A percentile compares a stretch with the other conserved stretches of the same genome.
These are phyloP conservation scores for Cardamine occulta DNA, from an alignment of 345 rosid genomes.

Conservation along the genomic window DNA sequence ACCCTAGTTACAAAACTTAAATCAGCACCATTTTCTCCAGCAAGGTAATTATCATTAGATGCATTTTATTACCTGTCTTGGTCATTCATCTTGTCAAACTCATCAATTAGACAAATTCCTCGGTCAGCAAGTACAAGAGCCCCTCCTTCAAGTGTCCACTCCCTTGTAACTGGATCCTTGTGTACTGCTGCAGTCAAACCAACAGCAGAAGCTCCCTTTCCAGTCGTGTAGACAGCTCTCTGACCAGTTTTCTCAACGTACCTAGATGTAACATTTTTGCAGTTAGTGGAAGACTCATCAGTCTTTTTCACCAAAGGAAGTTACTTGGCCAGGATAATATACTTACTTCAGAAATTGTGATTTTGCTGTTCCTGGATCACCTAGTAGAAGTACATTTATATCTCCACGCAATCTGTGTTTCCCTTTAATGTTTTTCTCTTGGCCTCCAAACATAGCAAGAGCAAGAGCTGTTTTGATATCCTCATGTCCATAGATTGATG, in stretches of 20 bases:
- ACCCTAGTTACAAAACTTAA: constrained; percentile 59
- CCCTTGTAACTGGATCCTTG: constrained; percentile 98
- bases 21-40: constrained; percentile 14
- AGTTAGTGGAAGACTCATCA: constrained; percentile 18
- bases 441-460: constrained; percentile 98
- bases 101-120: constrained; percentile 97
- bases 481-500: constrained; percentile 97
- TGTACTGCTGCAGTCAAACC: constrained; percentile 99
- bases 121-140: constrained; percentile 98
- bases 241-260: constrained; percentile 98
- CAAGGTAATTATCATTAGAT: background rate
- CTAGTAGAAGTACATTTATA: constrained; percentile 87
- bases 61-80: constrained; percentile 76
- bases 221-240: constrained; percentile 98
- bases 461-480: constrained; percentile 95
- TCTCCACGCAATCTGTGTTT: constrained; percentile 93
- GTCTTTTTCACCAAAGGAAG: background rate
- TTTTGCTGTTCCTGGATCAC: constrained; percentile 99
- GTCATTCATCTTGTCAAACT: constrained; percentile 99
- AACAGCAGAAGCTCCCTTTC: constrained; percentile 99
- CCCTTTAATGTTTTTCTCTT: constrained; percentile 92
- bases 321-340: background rate
- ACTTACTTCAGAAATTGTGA: constrained; percentile 96
- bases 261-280: constrained; percentile 46
- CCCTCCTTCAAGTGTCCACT: constrained; percentile 99